A percentile compares a stretch with the other conserved stretches of the same genome.
phyloP scores from a whole-genome alignment of 108 stramenopile species.

The Cylindrotheca closterium region DNA sequence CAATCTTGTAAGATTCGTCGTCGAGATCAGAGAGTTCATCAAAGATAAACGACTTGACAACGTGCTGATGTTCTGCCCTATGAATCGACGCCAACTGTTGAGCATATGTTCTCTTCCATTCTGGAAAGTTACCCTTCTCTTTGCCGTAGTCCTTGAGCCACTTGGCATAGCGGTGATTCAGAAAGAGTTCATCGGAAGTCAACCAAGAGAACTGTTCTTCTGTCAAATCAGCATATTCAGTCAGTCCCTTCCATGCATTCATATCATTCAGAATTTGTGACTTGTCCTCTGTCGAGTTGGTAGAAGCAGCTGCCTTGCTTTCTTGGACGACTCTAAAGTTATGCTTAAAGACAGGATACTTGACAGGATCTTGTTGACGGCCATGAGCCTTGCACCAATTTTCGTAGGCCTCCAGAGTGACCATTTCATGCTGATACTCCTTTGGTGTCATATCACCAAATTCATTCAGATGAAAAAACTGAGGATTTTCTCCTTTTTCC shows the following conservation, averaged over 20 bases:
- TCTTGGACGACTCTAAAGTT: background rate
- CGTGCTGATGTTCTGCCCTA: background rate
- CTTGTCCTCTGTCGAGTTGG: no score
- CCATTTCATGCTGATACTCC: background rate
- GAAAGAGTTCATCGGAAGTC: background rate
- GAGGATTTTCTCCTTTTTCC: background rate
- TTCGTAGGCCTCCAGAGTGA: background rate
- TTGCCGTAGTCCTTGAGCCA: background rate
- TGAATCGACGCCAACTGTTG: background rate
- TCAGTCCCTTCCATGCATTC: background rate
- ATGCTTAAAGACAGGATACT: background rate
- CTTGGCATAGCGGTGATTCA: background rate
- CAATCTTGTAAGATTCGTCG: background rate
- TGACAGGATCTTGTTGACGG: background rate
- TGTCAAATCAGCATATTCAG: background rate
- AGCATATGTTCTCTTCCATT: background rate
- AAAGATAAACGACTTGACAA: background rate
- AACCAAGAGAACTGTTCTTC: background rate
- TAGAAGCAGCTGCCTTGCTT: background rate
- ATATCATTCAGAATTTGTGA: background rate
- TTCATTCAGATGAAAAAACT: background rate
- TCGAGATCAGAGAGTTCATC: background rate
- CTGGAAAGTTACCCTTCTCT: background rate
- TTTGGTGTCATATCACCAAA: background rate
- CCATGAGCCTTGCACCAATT: background rate